Evolutionary conservation across 2,329 filamentous ascomycete species (phyloP), one percentile per base, ranked within the genome.

Genomic region (Alternaria sp.): DNA sequence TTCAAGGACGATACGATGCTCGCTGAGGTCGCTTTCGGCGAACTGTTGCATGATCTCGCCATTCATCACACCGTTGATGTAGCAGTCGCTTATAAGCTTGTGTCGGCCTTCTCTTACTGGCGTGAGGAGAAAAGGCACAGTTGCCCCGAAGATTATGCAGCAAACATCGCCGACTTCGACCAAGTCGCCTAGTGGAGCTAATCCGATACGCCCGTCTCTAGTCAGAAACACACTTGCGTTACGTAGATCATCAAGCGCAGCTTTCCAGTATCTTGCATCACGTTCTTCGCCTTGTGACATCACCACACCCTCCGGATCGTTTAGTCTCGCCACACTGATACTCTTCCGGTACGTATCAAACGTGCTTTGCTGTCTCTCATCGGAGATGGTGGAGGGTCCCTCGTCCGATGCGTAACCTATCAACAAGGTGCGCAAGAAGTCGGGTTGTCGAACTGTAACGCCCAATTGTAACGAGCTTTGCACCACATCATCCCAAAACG

Each of bases 361-460:
- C 4, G 10, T 0, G 7, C 2, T 0, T 36, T 36, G 32, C 7
- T n/a, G 15, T n/a, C 0, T n/a, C 7, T 5, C 1, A 3, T 36
- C 32, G 8, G 32, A n/a, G 5, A 36, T 36, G 32, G 13, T 4
- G 4, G 32, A 36, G n/a, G n/a, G n/a, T n/a, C n/a, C n/a, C n/a
- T n/a, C n/a, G n/a, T n/a, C n/a, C n/a, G n/a, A n/a, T n/a, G 15
- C 3, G 13, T 36, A 36, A 9, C 26, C 25, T 1, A 6, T 6
- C n/a, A 3, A 1, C 1, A 50, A 6, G 2, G 2, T 19, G 5
- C 26, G 26, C 0, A 30, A 5, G 10, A 30, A 13, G 4, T 21
- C 47, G n/a, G 1, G 6, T 1, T 15, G 11, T 5, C 4, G n/a
- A 1, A 50, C 10, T 17, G 25, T 1, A 5, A 30, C 3, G 5